These are phyloP conservation scores for Waltergamsia citrina DNA, from an alignment of 2,329 filamentous ascomycete genomes.

Conservation along the genomic window DNA sequence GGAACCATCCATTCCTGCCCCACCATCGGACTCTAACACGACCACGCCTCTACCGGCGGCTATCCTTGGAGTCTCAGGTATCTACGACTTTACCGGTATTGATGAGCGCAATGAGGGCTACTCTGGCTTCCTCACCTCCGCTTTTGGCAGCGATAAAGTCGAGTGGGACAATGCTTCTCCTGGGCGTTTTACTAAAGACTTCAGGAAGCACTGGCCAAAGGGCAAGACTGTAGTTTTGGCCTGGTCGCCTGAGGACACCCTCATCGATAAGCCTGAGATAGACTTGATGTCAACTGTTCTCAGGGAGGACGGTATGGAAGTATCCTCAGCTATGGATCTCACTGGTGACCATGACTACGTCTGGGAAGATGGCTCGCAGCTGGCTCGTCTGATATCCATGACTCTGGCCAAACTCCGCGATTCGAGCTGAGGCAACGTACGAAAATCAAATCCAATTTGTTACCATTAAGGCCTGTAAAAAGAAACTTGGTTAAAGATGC, in stretches of 20 bases:
- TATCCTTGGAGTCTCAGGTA: constrained; percentile 53
- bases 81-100: constrained; percentile 55
- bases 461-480: too few relatives aligned
- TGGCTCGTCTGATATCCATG: constrained; percentile 37
- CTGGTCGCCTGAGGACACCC: constrained; percentile 35
- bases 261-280: constrained; percentile 48
- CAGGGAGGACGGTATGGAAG: constrained; percentile 21
- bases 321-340: constrained; percentile 28
- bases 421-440: too few relatives aligned
- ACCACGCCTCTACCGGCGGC: constrained; percentile 34
- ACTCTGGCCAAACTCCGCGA: constrained; percentile 6
- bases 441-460: too few relatives aligned
- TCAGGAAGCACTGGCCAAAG: constrained; percentile 25
- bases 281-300: constrained; percentile 44
- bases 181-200: constrained; percentile 29
- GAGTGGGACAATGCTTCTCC: constrained; percentile 50
- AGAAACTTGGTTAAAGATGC: too few relatives aligned
- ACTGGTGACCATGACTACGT: constrained; percentile 53
- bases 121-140: constrained; percentile 43
- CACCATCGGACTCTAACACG: constrained; percentile 5
- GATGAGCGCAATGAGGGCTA: constrained; percentile 41
- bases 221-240: constrained; percentile 27
- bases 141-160: constrained; percentile 45
- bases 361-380: constrained; percentile 49
- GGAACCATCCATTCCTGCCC: constrained; percentile 21